Conservation (phyloP, 2,329 filamentous ascomycete species). For the Penicillium sp. region DNA sequence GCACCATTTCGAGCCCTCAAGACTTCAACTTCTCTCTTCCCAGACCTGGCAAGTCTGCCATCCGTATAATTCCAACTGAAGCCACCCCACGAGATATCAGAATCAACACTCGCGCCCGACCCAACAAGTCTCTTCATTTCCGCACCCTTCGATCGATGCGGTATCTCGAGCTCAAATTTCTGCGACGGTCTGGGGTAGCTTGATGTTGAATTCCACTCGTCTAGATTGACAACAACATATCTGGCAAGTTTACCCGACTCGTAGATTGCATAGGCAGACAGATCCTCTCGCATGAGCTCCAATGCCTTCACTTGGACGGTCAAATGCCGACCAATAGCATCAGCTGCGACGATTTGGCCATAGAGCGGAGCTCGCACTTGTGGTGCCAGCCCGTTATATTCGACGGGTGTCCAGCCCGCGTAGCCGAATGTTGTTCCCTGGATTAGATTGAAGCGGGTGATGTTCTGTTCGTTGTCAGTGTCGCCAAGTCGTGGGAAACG, state of each 20-base stretch:
- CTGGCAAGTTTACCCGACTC: conserved; percentile 7
- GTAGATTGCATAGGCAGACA: conserved; percentile 16
- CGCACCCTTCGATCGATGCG: background rate
- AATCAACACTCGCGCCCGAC: conserved; percentile 9
- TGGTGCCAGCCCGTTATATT: conserved; percentile 8
- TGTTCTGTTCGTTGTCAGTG: conserved; percentile 1
- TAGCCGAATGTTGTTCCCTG: conserved; percentile 19
- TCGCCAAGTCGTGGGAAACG: no score
- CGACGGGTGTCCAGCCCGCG: conserved; percentile 11
- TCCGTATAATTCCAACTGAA: conserved; percentile 15
- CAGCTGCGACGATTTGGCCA: conserved; percentile 14
- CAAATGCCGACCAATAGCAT: conserved; percentile 12
- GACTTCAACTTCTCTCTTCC: background rate
- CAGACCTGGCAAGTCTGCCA: conserved; percentile 8
- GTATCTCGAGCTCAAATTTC: conserved; percentile 1
- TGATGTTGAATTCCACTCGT: conserved; percentile 16
- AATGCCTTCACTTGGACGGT: conserved; percentile 11
- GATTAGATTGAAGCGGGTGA: conserved; percentile 16
- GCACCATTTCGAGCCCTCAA: background rate
- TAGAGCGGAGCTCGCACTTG: conserved; percentile 14
- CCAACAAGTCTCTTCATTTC: conserved; percentile 8
- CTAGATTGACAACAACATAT: conserved; percentile 15
- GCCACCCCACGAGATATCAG: conserved; percentile 12
- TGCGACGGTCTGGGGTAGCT: conserved; percentile 10
- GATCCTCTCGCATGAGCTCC: conserved; percentile 4